These are phyloP conservation scores for Anacardium occidentale DNA, from an alignment of 345 rosid species.

Conservation along the genomic window DNA sequence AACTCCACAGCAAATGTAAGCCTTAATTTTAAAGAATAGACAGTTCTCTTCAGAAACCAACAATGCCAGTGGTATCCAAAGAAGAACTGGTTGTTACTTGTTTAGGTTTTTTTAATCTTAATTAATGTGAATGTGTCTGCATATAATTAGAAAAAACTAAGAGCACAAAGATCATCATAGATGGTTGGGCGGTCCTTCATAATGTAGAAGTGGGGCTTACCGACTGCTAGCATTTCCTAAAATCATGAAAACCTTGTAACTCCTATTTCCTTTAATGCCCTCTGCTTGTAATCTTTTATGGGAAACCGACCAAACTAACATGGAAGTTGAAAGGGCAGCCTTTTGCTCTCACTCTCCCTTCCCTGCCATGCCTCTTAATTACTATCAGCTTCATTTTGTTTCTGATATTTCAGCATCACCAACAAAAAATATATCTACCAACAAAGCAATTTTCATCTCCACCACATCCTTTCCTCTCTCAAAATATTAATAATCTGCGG, in stretches of 20 bases:
- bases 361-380: constrained; percentile 21
- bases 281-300: background rate
- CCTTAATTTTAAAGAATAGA: constrained; percentile 37
- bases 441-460: no score
- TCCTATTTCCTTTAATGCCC: constrained; percentile 25
- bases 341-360: constrained; percentile 22
- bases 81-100: constrained; percentile 23
- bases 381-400: constrained; percentile 14
- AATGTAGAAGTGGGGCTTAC: constrained; percentile 33
- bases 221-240: constrained; percentile 18
- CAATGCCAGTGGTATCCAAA: constrained; percentile 13
- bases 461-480: no score
- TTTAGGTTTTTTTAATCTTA: background rate
- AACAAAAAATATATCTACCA: background rate
- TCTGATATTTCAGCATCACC: constrained; percentile 17
- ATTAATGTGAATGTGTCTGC: background rate
- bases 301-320: constrained; percentile 36
- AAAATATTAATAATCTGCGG: no score
- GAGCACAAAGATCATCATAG: constrained; percentile 24
- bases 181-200: background rate
- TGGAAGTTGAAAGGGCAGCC: constrained; percentile 26
- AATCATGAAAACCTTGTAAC: constrained; percentile 40
- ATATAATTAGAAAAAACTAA: constrained; percentile 5
- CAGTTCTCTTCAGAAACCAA: constrained; percentile 30
- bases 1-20: constrained; percentile 18